Evolutionary conservation across 306 rosid genomes (phyloP), one percentile per base, ranked within the genome.

Genomic region (Cucumis hystrix): DNA sequence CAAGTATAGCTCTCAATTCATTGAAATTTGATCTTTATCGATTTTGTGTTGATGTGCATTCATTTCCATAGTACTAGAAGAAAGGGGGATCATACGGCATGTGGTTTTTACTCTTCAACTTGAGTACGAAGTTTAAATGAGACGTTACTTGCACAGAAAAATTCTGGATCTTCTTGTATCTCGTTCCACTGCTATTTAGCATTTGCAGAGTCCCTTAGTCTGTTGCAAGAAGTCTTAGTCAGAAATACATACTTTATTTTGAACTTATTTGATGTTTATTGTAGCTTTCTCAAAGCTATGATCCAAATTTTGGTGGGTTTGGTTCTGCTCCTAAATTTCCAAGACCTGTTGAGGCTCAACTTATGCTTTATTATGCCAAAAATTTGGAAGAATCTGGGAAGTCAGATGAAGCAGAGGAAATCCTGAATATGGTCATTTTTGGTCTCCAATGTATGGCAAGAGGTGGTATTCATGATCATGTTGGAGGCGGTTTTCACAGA

Each of bases 401-500:
- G 82, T 75, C 80, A 20, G 81, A 39, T 74, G 88, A 60, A 82
- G 91, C 89, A 80, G 83, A 81, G 47, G 85, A 76, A 85, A 77
- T 23, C 79, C 80, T 62, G 85, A 71, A 87, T 72, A 88, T 83
- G 94, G 96, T 90, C 73, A 76, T 87, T 69, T 83, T 84, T 77
- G 86, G 84, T 84, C 85, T 94, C 87, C 88, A 92, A 83, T 87
- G 91, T 84, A 94, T 94, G 98, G 97, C 96, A 78, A 90, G 89
- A 79, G 98, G 98, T 43, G 98, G 98, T 59, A 76, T 94, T 76
- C 96, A 90, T 65, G 97, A 94, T 82, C 98, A 94, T 59, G 41
- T 94, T 73, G 98, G 98, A 79, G 97, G 98, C 37, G 98, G 98
- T 35, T 94, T 94, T 82, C 98, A 94, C 80, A 88, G 98, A 90